These are phyloP conservation scores for Hypomyces perniciosus DNA, from an alignment of 2,329 filamentous ascomycete genomes.

Conservation along the genomic window DNA sequence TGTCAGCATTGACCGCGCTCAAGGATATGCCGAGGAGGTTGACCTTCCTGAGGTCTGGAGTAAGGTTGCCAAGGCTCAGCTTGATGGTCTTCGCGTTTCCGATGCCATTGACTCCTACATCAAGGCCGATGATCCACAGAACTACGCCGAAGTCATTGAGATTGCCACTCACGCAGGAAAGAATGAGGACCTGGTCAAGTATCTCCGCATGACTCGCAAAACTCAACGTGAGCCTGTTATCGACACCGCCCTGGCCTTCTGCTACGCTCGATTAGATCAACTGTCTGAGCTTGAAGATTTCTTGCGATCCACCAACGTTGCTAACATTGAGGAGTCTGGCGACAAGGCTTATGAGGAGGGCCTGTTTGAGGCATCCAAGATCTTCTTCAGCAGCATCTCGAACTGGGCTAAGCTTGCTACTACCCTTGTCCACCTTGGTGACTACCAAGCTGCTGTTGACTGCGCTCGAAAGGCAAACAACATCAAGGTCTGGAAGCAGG, in stretches of 20 bases:
- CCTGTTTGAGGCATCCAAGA: conserved; percentile 93
- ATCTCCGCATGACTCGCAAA: conserved; percentile 93
- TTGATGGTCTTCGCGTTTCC: conserved; percentile 86
- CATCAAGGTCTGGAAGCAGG: conserved; percentile 98
- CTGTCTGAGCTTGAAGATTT: conserved; percentile 94
- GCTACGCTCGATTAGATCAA: conserved; percentile 86
- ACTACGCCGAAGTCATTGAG: conserved; percentile 94
- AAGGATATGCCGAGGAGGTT: conserved; percentile 90
- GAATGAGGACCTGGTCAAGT: conserved; percentile 96
- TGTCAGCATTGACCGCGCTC: conserved; percentile 95
- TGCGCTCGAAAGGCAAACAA: conserved; percentile 98
- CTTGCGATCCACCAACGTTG: conserved; percentile 85
- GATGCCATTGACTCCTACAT: conserved; percentile 98
- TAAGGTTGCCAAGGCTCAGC: conserved; percentile 94
- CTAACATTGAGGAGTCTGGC: conserved; percentile 91
- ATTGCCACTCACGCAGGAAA: conserved; percentile 92
- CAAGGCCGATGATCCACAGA: conserved; percentile 84
- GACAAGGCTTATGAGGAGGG: conserved; percentile 97
- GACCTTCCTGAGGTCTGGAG: conserved; percentile 96
- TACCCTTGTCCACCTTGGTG: conserved; percentile 90
- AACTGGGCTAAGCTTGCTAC: conserved; percentile 99
- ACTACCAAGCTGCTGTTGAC: conserved; percentile 96
- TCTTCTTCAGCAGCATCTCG: conserved; percentile 96
- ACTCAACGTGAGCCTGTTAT: conserved; percentile 89
- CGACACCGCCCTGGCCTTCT: conserved; percentile 90